Evolutionary conservation across 2,329 filamentous ascomycete genomes (phyloP).

Genomic region (Calonectria pauciramosa): DNA sequence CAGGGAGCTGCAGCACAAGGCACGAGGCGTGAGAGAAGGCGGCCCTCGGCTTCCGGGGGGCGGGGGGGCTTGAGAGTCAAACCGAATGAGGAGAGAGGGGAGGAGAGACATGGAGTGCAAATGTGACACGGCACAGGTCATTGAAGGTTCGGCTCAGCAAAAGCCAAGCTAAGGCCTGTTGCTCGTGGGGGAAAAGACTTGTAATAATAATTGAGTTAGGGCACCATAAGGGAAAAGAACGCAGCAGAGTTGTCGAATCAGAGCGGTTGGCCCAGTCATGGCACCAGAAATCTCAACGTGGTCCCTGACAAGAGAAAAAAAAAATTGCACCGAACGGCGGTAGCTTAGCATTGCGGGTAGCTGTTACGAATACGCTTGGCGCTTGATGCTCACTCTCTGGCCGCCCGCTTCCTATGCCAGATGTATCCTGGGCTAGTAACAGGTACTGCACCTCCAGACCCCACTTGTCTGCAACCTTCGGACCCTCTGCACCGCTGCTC

Average conservation of each 20-base stretch:
- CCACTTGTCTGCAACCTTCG: slow-evolving; percentile 12
- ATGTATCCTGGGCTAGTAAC: not conserved
- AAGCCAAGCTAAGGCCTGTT: not conserved
- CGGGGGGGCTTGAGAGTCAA: slow-evolving; percentile 12
- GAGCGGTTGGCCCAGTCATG: slow-evolving; percentile 36
- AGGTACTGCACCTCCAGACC: not conserved
- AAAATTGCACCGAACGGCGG: slow-evolving; percentile 20
- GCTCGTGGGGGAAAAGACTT: not conserved
- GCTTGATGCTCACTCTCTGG: slow-evolving; percentile 22
- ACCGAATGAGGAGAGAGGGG: slow-evolving; percentile 30
- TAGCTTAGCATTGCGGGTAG: not conserved
- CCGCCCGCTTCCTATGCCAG: not conserved
- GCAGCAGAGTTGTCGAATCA: slow-evolving; percentile 2
- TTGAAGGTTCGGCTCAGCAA: not conserved
- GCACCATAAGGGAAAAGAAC: not conserved
- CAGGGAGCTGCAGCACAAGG: slow-evolving; percentile 11
- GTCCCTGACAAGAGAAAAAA: slow-evolving; percentile 19
- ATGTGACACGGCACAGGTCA: slow-evolving; percentile 17
- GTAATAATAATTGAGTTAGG: not conserved
- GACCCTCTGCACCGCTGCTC: not conserved
- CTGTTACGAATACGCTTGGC: slow-evolving; percentile 29
- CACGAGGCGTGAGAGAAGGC: not conserved
- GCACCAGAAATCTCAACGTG: slow-evolving; percentile 45
- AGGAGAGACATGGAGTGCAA: slow-evolving; percentile 1
- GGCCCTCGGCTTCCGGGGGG: slow-evolving; percentile 41